A percentile compares a stretch with the other conserved stretches of the same genome.
Conservation (phyloP, 2,329 filamentous ascomycete genomes). For the Pseudofabraea citricarpa region DNA sequence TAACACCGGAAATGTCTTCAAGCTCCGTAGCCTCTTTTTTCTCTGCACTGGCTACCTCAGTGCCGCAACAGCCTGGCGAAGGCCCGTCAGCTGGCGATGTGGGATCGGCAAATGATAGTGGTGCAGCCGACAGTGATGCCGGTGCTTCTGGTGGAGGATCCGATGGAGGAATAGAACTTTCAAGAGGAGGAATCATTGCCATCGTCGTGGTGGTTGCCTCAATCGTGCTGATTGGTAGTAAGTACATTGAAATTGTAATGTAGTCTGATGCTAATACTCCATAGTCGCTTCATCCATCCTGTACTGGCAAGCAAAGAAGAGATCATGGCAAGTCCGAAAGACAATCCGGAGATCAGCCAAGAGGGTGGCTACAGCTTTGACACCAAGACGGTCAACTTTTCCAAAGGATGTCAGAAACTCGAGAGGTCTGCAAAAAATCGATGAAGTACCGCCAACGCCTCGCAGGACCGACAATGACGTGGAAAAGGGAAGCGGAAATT, state of each 20-base stretch:
- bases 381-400: slow-evolving; percentile 57
- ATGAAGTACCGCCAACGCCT: slow-evolving; percentile 57
- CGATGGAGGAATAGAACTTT: slow-evolving; percentile 58
- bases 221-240: slow-evolving; percentile 67
- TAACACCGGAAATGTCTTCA: slow-evolving; percentile 27
- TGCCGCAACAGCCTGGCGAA: slow-evolving; percentile 22
- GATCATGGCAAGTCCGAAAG: slow-evolving; percentile 75
- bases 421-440: slow-evolving; percentile 39
- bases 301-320: slow-evolving; percentile 78
- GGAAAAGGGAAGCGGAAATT: slow-evolving; percentile 44
- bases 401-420: slow-evolving; percentile 44
- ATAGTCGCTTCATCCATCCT: slow-evolving; percentile 47
- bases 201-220: slow-evolving; percentile 68
- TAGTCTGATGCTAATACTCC: slow-evolving; percentile 5
- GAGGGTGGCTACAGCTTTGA: slow-evolving; percentile 56
- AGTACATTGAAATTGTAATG: slow-evolving; percentile 25
- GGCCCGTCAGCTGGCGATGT: slow-evolving; percentile 24
- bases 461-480: slow-evolving; percentile 49
- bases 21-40: slow-evolving; percentile 25
- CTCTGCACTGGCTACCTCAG: slow-evolving; percentile 22
- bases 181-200: slow-evolving; percentile 64
- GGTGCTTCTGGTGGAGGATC: slow-evolving; percentile 62
- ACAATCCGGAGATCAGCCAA: slow-evolving; percentile 64
- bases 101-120: slow-evolving; percentile 30
- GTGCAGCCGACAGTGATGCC: slow-evolving; percentile 44